Evolutionary conservation across 1,139 yeast genomes (phyloP).

Genomic region (Protomyces arabidopsidicola): DNA sequence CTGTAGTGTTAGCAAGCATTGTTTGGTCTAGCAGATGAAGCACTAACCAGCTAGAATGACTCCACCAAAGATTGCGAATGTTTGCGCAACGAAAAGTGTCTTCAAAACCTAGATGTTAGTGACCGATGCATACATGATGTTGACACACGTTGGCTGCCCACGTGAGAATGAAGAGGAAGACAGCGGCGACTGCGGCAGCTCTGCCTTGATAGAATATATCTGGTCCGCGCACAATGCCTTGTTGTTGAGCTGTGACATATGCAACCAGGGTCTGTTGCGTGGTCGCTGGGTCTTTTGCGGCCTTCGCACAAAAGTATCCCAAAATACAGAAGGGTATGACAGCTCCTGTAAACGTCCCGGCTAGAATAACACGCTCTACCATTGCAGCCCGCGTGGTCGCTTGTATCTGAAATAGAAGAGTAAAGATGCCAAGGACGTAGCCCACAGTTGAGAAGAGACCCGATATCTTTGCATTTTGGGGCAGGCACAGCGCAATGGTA

Average conservation of each 20-base stretch:
- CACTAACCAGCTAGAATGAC: background rate
- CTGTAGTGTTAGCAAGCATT: background rate
- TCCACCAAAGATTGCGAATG: slow-evolving; percentile 4
- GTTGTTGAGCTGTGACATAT: background rate
- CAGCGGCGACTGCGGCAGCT: slow-evolving; percentile 21
- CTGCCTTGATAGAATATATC: slow-evolving; percentile 11
- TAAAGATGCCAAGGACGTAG: slow-evolving; percentile 14
- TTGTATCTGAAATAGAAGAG: background rate
- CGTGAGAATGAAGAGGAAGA: slow-evolving; percentile 16
- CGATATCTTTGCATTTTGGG: slow-evolving; percentile 1
- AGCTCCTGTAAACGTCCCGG: background rate
- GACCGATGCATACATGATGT: too few species aligned
- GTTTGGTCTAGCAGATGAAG: too few species aligned
- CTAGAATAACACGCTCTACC: slow-evolving; percentile 5
- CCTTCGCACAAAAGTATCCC: slow-evolving; percentile 12
- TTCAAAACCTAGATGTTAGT: background rate
- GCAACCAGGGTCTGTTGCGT: background rate
- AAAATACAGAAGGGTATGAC: slow-evolving; percentile 12
- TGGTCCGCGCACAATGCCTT: slow-evolving; percentile 3
- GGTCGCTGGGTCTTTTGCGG: slow-evolving; percentile 2
- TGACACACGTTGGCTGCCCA: slow-evolving; percentile 8
- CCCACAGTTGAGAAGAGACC: slow-evolving; percentile 4
- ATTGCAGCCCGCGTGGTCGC: slow-evolving; percentile 9
- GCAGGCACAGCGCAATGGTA: slow-evolving; percentile 1
- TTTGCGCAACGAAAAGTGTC: slow-evolving; percentile 6